A percentile compares a stretch with the other conserved stretches of the same genome.
These are phyloP conservation scores for Chloris gayana DNA, from an alignment of 176 grass and related monocot genomes.

Conservation along the genomic window DNA sequence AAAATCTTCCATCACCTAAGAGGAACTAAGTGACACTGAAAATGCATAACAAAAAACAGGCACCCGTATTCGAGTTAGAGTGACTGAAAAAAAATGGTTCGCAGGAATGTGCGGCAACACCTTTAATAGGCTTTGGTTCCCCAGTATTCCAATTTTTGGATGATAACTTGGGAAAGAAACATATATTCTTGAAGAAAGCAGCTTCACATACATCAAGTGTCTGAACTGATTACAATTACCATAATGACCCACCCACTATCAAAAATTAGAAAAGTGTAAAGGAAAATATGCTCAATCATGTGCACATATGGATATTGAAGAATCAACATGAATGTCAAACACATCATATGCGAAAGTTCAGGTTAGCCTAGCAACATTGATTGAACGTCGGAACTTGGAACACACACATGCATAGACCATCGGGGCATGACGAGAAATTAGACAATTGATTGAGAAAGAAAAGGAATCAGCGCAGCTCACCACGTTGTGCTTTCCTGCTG, in stretches of 20 bases:
- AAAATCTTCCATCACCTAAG: background rate
- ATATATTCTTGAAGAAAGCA: slow-evolving; percentile 8
- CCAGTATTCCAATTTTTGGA: background rate
- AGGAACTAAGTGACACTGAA: background rate
- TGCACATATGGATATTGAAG: background rate
- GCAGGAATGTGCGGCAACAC: background rate
- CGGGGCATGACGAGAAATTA: slow-evolving; percentile 3
- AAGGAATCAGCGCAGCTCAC: slow-evolving; percentile 65
- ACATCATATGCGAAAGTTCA: background rate
- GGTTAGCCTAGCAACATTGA: slow-evolving; percentile 8
- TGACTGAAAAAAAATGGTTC: background rate
- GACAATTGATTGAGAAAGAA: slow-evolving; percentile 53
- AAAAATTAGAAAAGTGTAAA: slow-evolving; percentile 5
- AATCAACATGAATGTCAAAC: background rate
- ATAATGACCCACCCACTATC: background rate
- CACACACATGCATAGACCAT: background rate
- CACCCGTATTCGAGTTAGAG: background rate
- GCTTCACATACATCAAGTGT: slow-evolving; percentile 18
- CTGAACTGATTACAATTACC: background rate
- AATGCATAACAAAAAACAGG: background rate
- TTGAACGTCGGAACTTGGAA: background rate
- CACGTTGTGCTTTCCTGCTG: slow-evolving; percentile 63
- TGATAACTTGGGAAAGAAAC: slow-evolving; percentile 8
- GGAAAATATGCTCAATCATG: background rate
- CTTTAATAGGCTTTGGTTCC: background rate